These are phyloP conservation scores for Artemisia annua DNA, from an alignment of 129 eudicot species.

Conservation along the genomic window DNA sequence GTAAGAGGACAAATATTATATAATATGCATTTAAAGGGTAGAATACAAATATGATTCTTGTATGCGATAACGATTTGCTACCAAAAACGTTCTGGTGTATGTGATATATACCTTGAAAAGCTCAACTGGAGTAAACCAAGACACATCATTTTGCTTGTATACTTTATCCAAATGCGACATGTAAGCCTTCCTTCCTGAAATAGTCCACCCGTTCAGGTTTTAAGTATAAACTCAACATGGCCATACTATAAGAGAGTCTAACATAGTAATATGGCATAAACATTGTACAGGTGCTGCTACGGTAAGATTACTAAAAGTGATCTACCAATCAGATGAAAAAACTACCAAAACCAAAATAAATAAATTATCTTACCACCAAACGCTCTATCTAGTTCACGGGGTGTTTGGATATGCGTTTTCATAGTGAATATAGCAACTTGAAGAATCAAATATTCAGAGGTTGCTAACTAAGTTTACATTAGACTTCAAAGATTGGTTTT, in stretches of 20 bases:
- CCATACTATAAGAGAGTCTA: background rate
- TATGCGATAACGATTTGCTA: background rate
- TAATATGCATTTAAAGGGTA: background rate
- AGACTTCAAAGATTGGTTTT: background rate
- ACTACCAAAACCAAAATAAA: background rate
- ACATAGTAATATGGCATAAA: too few species aligned
- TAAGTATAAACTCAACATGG: background rate
- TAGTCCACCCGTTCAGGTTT: slow-evolving; percentile 2
- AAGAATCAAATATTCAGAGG: too few species aligned
- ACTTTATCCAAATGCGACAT: slow-evolving; percentile 67
- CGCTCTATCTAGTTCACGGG: background rate
- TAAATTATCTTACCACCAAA: background rate
- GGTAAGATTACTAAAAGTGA: background rate
- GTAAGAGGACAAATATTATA: slow-evolving; percentile 9
- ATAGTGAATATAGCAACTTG: background rate
- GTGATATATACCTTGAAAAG: slow-evolving; percentile 76
- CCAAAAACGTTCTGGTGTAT: background rate
- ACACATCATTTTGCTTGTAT: slow-evolving; percentile 85
- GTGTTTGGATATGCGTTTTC: background rate
- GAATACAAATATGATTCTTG: background rate
- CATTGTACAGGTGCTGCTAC: background rate
- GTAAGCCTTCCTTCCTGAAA: slow-evolving; percentile 89
- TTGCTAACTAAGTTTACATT: too few species aligned
- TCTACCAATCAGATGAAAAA: background rate
- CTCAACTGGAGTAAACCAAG: slow-evolving; percentile 99